These are phyloP conservation scores for Pythium angustatum DNA, from an alignment of 352 stramenopile genomes.

Conservation along the genomic window DNA sequence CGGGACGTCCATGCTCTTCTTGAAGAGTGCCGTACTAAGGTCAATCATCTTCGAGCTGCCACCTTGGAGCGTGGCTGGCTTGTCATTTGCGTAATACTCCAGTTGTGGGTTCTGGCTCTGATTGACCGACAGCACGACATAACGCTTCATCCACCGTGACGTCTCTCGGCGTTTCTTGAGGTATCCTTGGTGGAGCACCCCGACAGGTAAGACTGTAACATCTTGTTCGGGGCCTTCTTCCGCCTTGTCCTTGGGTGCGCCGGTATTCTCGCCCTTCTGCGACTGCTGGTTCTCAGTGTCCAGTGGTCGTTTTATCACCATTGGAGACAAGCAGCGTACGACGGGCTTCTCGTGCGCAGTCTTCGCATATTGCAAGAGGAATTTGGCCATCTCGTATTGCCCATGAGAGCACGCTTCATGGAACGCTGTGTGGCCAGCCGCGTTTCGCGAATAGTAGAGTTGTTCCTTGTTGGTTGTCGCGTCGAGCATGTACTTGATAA, in stretches of 20 bases:
- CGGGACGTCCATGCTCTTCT: slow-evolving; percentile 76
- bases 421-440: slow-evolving; percentile 55
- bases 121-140: slow-evolving; percentile 58
- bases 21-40: slow-evolving; percentile 64
- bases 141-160: slow-evolving; percentile 81
- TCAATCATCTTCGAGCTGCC: slow-evolving; percentile 61
- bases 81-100: slow-evolving; percentile 69
- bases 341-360: slow-evolving; percentile 16
- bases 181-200: slow-evolving; percentile 35
- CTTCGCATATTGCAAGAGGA: slow-evolving; percentile 40
- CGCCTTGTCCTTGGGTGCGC: slow-evolving; percentile 7
- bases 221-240: slow-evolving; percentile 25
- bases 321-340: not conserved
- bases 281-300: slow-evolving; percentile 11
- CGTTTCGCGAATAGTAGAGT: slow-evolving; percentile 57
- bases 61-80: slow-evolving; percentile 38
- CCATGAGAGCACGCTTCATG: slow-evolving; percentile 65
- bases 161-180: slow-evolving; percentile 79
- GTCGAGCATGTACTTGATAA: slow-evolving; percentile 76
- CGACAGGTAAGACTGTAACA: not conserved
- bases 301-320: not conserved
- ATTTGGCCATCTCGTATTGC: slow-evolving; percentile 77
- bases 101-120: slow-evolving; percentile 45
- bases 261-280: not conserved
- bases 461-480: slow-evolving; percentile 25